Evolutionary conservation across 176 grass and related monocot species (phyloP), one percentile per base, ranked within the genome.

Genomic region (Carex scoparia): DNA sequence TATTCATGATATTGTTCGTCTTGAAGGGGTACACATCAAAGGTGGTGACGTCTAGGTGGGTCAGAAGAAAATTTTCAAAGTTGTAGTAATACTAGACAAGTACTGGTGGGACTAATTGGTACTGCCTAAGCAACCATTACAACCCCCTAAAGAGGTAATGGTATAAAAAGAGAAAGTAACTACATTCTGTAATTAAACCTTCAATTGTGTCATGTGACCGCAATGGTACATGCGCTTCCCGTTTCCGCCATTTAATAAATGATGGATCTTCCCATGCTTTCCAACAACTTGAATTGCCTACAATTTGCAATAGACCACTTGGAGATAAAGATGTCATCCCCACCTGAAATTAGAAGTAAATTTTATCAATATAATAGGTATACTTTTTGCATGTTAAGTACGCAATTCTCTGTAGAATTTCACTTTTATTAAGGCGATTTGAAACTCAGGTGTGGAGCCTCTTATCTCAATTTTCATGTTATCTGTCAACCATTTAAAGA

Each of bases 171-270:
- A 49, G 61, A 3, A 12, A 42, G 82, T 69, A 4, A 15, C 18
- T 35, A 11, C 19, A 80, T 49, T 16, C 44, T 61, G 31, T 10
- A 16, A 2, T 33, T 31, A 80, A 53, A 95, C 95, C 93, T 95
- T 98, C 88, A 46, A 88, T 87, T 4, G 93, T 92, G 38, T 98
- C 96, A 65, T 98, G 96, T 18, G 96, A 89, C 58, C 87, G 90
- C 54, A 94, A 55, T 8, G 96, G 96, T 60, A 95, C 90, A 88
- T 98, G 93, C n/a, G 91, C 88, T 58, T 95, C 91, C 15, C 95
- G 89, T 92, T 95, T 98, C 74, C 90, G 87, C 96, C 96, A 94
- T 79, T 93, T 93, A 64, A 98, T 90, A 85, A 95, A 95, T 16
- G 93, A 89, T 0, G 93, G 93, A 81, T 98, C 96, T 89, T 98